These are phyloP conservation scores for Phylloporus rhodoxanthus DNA, from an alignment of 768 basidiomycete species.

Conservation along the genomic window DNA sequence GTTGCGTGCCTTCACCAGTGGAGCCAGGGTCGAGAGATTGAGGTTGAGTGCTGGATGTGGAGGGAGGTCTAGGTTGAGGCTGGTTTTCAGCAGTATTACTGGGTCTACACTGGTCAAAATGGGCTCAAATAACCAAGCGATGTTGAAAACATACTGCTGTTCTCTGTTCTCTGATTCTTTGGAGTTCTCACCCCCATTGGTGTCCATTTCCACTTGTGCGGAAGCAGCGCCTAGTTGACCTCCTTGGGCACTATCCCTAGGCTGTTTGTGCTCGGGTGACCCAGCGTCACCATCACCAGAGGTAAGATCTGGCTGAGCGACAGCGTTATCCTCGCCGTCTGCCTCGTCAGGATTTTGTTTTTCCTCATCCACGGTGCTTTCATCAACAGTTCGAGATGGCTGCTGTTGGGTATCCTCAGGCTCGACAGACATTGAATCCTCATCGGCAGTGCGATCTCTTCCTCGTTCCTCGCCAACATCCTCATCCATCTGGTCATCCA, in stretches of 20 bases:
- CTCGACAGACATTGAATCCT: constrained; percentile 23
- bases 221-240: constrained; percentile 19
- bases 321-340: constrained; percentile 21
- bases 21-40: constrained; percentile 27
- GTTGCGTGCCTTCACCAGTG: constrained; percentile 39
- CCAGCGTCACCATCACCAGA: constrained; percentile 22
- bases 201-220: constrained; percentile 9
- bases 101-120: constrained; percentile 6
- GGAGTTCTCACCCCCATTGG: constrained; percentile 20
- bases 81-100: constrained; percentile 9
- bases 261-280: constrained; percentile 13
- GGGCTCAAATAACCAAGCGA: neutral
- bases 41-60: constrained; percentile 3
- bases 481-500: constrained; percentile 30
- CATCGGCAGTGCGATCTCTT: constrained; percentile 7
- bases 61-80: neutral
- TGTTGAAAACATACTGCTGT: constrained; percentile 12
- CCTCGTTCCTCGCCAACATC: constrained; percentile 1
- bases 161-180: constrained; percentile 15
- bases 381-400: constrained; percentile 15
- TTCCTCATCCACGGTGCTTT: constrained; percentile 16
- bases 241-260: constrained; percentile 15
- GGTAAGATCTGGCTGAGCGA: constrained; percentile 35
- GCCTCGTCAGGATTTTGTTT: constrained; percentile 30
- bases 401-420: constrained; percentile 20